Conservation (phyloP, 176 grass and related monocot genomes). For the Oropetium thomaeum region DNA sequence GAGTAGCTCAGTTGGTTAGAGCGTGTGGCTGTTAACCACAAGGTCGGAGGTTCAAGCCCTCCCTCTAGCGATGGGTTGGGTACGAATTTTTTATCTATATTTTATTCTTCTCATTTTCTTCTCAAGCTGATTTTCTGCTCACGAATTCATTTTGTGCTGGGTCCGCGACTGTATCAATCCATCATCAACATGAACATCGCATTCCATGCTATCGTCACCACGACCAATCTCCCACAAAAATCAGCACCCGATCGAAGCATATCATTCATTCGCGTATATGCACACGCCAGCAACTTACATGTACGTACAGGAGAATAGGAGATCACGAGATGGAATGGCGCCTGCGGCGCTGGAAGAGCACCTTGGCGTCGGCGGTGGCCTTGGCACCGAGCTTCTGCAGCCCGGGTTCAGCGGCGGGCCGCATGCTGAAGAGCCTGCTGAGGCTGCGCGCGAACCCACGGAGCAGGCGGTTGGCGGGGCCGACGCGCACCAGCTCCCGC, state of each 20-base stretch:
- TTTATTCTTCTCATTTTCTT: neutral
- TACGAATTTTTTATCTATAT: too few species aligned
- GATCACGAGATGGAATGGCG: slow-evolving; percentile 61
- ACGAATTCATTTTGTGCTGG: too few species aligned
- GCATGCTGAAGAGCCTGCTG: slow-evolving; percentile 50
- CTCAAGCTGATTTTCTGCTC: too few species aligned
- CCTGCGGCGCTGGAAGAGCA: slow-evolving; percentile 59
- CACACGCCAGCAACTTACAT: slow-evolving; percentile 23
- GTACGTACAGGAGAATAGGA: too few species aligned
- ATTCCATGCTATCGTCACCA: neutral
- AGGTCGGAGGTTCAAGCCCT: slow-evolving; percentile 90
- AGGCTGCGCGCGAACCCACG: slow-evolving; percentile 73
- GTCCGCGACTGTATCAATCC: neutral
- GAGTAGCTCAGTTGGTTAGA: slow-evolving; percentile 91
- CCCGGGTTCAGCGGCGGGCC: slow-evolving; percentile 19
- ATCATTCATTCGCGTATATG: slow-evolving; percentile 13
- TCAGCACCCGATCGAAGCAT: neutral
- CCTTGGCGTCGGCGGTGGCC: slow-evolving; percentile 61
- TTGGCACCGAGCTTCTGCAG: slow-evolving; percentile 57
- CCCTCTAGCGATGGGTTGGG: slow-evolving; percentile 69
- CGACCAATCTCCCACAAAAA: neutral
- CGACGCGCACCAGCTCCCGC: slow-evolving; percentile 69
- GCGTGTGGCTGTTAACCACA: slow-evolving; percentile 93
- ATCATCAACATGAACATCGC: slow-evolving; percentile 9
- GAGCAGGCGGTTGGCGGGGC: slow-evolving; percentile 75